Evolutionary conservation across 2,329 filamentous ascomycete genomes (phyloP).

Genomic region (Ophiostoma triangulosporum): DNA sequence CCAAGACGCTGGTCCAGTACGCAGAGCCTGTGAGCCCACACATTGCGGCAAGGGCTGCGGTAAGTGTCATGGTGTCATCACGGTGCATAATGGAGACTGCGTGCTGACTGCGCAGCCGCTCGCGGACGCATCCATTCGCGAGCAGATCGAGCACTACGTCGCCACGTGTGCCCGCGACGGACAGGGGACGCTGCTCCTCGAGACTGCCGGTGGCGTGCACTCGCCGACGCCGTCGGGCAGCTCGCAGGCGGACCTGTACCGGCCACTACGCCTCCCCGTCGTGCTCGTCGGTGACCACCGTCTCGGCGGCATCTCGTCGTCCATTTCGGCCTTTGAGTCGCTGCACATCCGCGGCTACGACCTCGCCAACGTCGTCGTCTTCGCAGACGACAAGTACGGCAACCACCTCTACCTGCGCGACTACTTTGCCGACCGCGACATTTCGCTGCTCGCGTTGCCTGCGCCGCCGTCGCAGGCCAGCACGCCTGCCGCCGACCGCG

Average conservation of each 20-base stretch:
- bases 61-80: background rate
- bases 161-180: slow-evolving; percentile 41
- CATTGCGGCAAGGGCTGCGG: slow-evolving; percentile 6
- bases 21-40: slow-evolving; percentile 66
- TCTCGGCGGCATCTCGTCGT: slow-evolving; percentile 67
- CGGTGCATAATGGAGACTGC: background rate
- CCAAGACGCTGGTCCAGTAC: slow-evolving; percentile 47
- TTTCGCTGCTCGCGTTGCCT: slow-evolving; percentile 44
- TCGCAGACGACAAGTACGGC: slow-evolving; percentile 49
- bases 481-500: slow-evolving; percentile 32
- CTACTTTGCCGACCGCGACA: slow-evolving; percentile 50
- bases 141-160: background rate
- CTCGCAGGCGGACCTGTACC: slow-evolving; percentile 65
- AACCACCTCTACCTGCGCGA: slow-evolving; percentile 54
- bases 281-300: slow-evolving; percentile 62
- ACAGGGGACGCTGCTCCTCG: slow-evolving; percentile 45
- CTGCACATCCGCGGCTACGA: slow-evolving; percentile 67
- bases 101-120: background rate
- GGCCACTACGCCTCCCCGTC: slow-evolving; percentile 58
- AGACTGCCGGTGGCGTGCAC: slow-evolving; percentile 73
- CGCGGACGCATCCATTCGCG: background rate
- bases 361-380: slow-evolving; percentile 55
- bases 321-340: slow-evolving; percentile 70
- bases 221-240: slow-evolving; percentile 65
- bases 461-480: slow-evolving; percentile 40